Base-by-base conservation (phyloP, 257 asterid species). In the Leptodermis oblonga region DNA sequence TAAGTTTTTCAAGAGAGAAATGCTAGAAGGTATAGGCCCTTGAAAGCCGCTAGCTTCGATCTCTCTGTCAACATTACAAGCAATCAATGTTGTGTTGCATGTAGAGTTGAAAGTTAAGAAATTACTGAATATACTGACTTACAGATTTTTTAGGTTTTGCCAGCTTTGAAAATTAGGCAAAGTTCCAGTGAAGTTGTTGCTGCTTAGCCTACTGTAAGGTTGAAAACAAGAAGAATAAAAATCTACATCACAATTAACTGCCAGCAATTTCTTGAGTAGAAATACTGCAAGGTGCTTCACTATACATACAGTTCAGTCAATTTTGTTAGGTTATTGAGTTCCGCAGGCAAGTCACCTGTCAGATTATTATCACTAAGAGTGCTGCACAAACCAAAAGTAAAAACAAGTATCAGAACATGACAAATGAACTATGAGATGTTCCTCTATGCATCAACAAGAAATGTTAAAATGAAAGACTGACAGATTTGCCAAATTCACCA, bases 1-100 rank as follows among this genome's bases (percentile, higher is more conserved):
- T 65, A 88, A 65, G 69, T 77, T 84, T n/a, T 46, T 78, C 77
- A 82, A 76, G 39, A 63, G 34, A 23, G 86, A 82, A 56, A 88
- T 66, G 77, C 77, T 83, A 18, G 85, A 67, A 61, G 83, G 90
- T 63, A 88, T 81, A 6, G 95, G 90, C 65, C 95, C 95, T 78
- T 76, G 79, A 55, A 88, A 74, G 45, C 92, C 92, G 72, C 82
- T 76, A 25, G 79, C 90, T 77, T 84, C 75, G 31, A 88, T 69
- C 81, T 88, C 95, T 62, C 95, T 88, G 81, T 68, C 36, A 66
- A 67, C 15, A 66, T 64, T 61, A 60, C 60, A 74, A 20, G 17
- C 22, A 28, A 63, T 37, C 39, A 45, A 26, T 65, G 28, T 1
- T 0, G 26, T 8, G 18, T 25, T 12, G n/a, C 41, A 34, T 26